A percentile compares a stretch with the other conserved stretches of the same genome.
Conservation (phyloP, 2,329 filamentous ascomycete genomes). For the Colletotrichum tamarilloi region DNA sequence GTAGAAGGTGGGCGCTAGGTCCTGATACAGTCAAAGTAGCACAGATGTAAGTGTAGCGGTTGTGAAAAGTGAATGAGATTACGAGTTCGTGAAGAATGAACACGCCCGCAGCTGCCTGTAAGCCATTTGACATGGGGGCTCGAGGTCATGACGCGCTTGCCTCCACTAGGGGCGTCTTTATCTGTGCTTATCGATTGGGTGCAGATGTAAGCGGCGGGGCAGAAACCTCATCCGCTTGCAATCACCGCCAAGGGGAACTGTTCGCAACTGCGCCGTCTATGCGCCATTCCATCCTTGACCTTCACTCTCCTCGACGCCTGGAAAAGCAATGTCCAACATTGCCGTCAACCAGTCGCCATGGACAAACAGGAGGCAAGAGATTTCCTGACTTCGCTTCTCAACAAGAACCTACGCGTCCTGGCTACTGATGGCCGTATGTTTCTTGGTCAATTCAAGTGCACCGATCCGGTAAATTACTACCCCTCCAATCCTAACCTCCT, state of each 20-base stretch:
- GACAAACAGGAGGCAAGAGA: slow-evolving; percentile 63
- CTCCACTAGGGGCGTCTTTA: slow-evolving; percentile 18
- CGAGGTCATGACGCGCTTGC: slow-evolving; percentile 32
- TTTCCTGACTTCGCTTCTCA: slow-evolving; percentile 75
- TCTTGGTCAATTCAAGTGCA: slow-evolving; percentile 92
- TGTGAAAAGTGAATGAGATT: not conserved
- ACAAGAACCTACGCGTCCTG: slow-evolving; percentile 82
- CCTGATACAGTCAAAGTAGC: not conserved
- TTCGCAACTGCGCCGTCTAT: not conserved
- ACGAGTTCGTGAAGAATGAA: slow-evolving; percentile 17
- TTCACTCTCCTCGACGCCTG: not conserved
- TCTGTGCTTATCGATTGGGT: slow-evolving; percentile 30
- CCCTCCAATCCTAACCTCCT: not conserved
- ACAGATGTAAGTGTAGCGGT: not conserved
- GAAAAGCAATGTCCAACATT: slow-evolving; percentile 11
- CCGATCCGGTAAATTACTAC: slow-evolving; percentile 70
- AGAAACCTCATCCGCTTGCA: not conserved
- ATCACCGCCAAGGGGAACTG: not conserved
- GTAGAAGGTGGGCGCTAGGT: not conserved
- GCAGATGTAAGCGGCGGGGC: not conserved
- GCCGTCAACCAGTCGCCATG: slow-evolving; percentile 45
- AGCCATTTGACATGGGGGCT: slow-evolving; percentile 15
- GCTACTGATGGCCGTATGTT: slow-evolving; percentile 90
- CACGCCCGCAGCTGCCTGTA: slow-evolving; percentile 11
- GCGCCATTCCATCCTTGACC: not conserved